A percentile compares a stretch with the other conserved stretches of the same genome.
These are phyloP conservation scores for Suillus tomentosus DNA, from an alignment of 768 basidiomycete genomes.

Conservation along the genomic window DNA sequence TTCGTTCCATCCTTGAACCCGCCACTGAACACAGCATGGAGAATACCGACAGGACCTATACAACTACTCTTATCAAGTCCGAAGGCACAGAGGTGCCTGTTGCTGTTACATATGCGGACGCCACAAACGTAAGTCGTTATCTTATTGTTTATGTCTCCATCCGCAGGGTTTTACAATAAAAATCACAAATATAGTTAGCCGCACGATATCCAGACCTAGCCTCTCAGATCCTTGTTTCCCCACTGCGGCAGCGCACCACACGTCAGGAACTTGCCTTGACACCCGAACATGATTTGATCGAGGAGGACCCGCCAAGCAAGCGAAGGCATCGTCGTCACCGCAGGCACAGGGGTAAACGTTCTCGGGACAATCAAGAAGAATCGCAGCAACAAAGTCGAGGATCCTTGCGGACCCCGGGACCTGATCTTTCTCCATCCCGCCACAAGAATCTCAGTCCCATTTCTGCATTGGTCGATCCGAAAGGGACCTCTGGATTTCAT, in stretches of 20 bases:
- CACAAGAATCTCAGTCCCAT: neutral
- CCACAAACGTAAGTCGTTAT: conserved; percentile 37
- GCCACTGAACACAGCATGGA: neutral
- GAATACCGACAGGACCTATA: neutral
- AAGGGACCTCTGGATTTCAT: neutral
- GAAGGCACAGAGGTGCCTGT: conserved; percentile 7
- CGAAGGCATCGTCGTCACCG: neutral
- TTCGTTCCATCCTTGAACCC: neutral
- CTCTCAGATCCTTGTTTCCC: conserved; percentile 33
- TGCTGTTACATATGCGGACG: conserved; percentile 41
- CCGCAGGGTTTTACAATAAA: neutral
- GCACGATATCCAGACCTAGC: conserved; percentile 36
- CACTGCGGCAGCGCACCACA: conserved; percentile 22
- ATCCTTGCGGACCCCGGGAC: neutral
- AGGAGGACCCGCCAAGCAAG: neutral
- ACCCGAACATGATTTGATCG: neutral
- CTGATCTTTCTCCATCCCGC: no score
- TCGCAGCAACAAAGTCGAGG: conserved; percentile 8
- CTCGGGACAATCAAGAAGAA: neutral
- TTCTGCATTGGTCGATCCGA: neutral
- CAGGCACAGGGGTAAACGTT: neutral
- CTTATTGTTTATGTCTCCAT: neutral
- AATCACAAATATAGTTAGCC: conserved; percentile 32
- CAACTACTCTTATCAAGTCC: neutral
- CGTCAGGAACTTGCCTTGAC: neutral